Evolutionary conservation across 179 eudicot species (phyloP).

Genomic region (Silene coronaria): DNA sequence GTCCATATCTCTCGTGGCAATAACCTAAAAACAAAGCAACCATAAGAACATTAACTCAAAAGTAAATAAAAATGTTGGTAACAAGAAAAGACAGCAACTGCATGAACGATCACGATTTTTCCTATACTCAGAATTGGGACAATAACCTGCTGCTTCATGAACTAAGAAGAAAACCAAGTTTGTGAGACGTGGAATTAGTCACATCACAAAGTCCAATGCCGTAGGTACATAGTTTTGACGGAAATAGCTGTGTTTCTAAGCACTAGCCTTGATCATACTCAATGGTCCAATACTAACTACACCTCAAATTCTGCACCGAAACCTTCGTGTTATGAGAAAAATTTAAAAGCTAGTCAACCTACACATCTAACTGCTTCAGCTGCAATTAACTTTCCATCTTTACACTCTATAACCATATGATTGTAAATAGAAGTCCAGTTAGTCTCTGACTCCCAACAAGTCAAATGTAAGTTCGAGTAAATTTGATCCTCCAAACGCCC

Average conservation of each 20-base stretch:
- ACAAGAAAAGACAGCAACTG: not conserved
- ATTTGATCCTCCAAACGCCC: not conserved
- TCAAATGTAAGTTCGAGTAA: not conserved
- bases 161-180: not conserved
- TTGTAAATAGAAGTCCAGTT: not conserved
- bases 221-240: not conserved
- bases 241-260: not conserved
- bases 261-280: not conserved
- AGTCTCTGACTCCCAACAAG: not conserved
- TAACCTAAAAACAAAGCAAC: conserved; percentile 34
- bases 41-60: not conserved
- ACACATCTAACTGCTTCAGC: not conserved
- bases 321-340: not conserved
- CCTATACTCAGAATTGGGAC: not conserved
- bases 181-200: not conserved
- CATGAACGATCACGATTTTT: not conserved
- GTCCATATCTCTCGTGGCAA: conserved; percentile 44
- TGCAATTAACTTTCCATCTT: not conserved
- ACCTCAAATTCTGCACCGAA: not conserved
- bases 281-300: not conserved
- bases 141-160: not conserved
- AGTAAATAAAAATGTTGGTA: not conserved
- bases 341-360: not conserved
- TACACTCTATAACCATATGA: not conserved
- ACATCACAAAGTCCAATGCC: not conserved